phyloP scores from a whole-genome alignment of 768 basidiomycete genomes.

The Panaeolus cyanescens region DNA sequence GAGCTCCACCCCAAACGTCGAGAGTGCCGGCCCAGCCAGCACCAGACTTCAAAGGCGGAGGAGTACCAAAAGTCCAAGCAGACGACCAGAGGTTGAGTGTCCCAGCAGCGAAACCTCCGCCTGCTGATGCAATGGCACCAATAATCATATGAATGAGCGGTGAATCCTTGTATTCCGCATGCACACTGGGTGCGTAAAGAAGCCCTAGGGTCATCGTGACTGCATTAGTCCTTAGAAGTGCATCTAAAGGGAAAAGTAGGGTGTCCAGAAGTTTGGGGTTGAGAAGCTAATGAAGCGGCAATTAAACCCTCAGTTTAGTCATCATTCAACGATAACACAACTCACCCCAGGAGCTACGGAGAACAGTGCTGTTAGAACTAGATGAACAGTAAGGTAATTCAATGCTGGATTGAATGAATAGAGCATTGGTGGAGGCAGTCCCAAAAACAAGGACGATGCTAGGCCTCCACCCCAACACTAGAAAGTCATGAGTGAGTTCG shows the following conservation, averaged over 20 bases:
- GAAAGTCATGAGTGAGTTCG: no score
- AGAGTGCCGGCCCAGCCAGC: constrained; percentile 41
- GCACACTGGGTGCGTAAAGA: constrained; percentile 32
- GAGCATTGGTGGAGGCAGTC: constrained; percentile 46
- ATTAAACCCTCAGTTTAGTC: neutral
- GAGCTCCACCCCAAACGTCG: constrained; percentile 54
- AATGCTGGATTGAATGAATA: constrained; percentile 46
- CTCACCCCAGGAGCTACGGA: constrained; percentile 37
- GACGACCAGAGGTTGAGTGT: constrained; percentile 45
- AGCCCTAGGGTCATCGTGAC: constrained; percentile 37
- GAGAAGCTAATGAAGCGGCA: constrained; percentile 22
- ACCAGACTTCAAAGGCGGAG: constrained; percentile 43
- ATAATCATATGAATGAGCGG: constrained; percentile 48
- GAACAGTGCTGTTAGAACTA: constrained; percentile 45
- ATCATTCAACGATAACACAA: constrained; percentile 6
- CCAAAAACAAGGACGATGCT: constrained; percentile 42
- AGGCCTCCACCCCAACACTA: constrained; percentile 53
- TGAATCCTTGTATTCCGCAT: constrained; percentile 37
- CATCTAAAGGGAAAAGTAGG: constrained; percentile 51
- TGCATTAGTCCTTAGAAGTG: constrained; percentile 44
- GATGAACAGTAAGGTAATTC: constrained; percentile 50
- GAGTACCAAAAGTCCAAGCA: constrained; percentile 47
- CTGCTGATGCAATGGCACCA: constrained; percentile 47
- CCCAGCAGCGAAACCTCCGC: constrained; percentile 45
- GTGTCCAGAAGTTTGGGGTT: constrained; percentile 40